Conservation (phyloP, 768 basidiomycete genomes). For the Agaricus bisporus region DNA sequence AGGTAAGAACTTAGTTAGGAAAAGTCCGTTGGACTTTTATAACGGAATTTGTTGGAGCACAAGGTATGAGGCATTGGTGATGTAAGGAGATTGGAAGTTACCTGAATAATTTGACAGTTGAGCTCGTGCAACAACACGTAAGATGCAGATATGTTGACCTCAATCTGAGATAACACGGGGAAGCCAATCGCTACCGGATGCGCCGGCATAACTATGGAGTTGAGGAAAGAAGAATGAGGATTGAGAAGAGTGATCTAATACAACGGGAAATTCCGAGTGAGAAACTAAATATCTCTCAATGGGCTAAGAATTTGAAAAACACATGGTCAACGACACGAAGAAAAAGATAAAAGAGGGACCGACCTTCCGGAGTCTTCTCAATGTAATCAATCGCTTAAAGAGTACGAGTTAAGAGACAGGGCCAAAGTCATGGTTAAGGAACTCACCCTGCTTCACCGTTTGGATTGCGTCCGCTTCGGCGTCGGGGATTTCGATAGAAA, state of each 20-base stretch:
- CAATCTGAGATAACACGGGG: constrained; percentile 7
- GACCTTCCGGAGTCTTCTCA: constrained; percentile 86
- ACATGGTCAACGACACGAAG: constrained; percentile 15
- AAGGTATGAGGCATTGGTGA: constrained; percentile 2
- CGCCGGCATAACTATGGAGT: constrained; percentile 13
- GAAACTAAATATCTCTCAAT: constrained; percentile 29
- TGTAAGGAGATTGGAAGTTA: constrained; percentile 2
- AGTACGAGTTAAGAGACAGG: constrained; percentile 12
- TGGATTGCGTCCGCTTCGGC: constrained; percentile 92
- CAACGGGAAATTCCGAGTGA: constrained; percentile 28
- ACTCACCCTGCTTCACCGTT: constrained; percentile 83
- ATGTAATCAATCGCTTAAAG: constrained; percentile 88
- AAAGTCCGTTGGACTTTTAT: constrained; percentile 1
- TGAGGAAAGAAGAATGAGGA: constrained; percentile 16
- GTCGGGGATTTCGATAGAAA: constrained; percentile 96
- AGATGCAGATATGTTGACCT: not conserved
- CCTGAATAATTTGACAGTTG: constrained; percentile 2
- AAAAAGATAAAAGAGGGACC: constrained; percentile 13
- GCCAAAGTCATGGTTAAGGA: constrained; percentile 4
- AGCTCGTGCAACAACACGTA: constrained; percentile 7
- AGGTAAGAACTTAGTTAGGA: not conserved
- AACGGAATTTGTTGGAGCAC: constrained; percentile 4
- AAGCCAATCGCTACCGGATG: constrained; percentile 20
- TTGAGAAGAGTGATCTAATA: constrained; percentile 31
- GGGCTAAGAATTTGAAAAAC: constrained; percentile 32